These are phyloP conservation scores for Backusella morwellensis DNA, from an alignment of 192 early-diverging fungal genomes.

Conservation along the genomic window DNA sequence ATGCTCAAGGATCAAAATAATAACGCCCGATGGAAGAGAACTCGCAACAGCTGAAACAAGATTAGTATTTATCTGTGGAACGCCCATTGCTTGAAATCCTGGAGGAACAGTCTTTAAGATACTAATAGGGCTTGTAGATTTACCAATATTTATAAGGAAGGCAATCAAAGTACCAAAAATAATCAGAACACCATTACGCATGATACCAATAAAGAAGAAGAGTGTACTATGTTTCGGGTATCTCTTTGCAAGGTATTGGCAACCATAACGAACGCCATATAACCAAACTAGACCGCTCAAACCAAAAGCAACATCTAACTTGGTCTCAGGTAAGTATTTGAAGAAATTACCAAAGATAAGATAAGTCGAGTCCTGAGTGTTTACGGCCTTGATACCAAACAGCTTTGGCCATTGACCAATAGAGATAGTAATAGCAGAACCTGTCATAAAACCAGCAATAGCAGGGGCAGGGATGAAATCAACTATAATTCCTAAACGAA, in stretches of 20 bases:
- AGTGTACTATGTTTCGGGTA: slow-evolving; percentile 46
- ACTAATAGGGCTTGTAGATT: slow-evolving; percentile 49
- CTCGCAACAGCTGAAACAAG: slow-evolving; percentile 54
- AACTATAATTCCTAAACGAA: slow-evolving; percentile 86
- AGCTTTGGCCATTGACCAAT: slow-evolving; percentile 75
- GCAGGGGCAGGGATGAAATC: slow-evolving; percentile 89
- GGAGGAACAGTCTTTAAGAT: slow-evolving; percentile 77
- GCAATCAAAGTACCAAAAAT: slow-evolving; percentile 75
- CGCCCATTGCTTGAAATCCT: slow-evolving; percentile 64
- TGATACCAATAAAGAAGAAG: slow-evolving; percentile 64
- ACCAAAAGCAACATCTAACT: slow-evolving; percentile 63
- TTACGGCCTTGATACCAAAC: slow-evolving; percentile 73
- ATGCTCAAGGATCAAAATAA: slow-evolving; percentile 88
- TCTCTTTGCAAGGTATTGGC: slow-evolving; percentile 35
- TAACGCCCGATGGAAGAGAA: slow-evolving; percentile 61
- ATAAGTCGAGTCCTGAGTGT: slow-evolving; percentile 73
- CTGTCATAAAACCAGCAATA: slow-evolving; percentile 85
- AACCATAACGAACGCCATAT: slow-evolving; percentile 37
- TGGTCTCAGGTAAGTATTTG: slow-evolving; percentile 48
- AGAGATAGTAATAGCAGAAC: slow-evolving; percentile 75
- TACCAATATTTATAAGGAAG: slow-evolving; percentile 51
- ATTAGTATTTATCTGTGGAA: slow-evolving; percentile 50
- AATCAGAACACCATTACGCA: slow-evolving; percentile 73
- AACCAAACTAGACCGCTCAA: slow-evolving; percentile 42
- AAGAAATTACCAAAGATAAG: slow-evolving; percentile 36